Evolutionary conservation across 441 rosid species (phyloP), one percentile per base, ranked within the genome.

Genomic region (Breynia disticha): DNA sequence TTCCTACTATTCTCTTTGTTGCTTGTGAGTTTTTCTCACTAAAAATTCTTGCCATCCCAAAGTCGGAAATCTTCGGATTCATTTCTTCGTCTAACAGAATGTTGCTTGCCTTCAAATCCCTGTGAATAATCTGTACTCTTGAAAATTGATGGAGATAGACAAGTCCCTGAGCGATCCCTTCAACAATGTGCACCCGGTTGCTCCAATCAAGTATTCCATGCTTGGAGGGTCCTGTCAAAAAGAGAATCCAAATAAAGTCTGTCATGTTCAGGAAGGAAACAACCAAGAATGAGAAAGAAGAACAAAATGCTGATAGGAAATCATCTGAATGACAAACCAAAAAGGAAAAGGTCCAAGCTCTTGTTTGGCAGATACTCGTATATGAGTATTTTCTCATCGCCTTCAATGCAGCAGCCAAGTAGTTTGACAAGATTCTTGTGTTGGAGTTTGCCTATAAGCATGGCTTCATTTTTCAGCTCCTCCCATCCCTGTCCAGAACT

Each of bases 121-220:
- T 56, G 1, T 65, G 71, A 44, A 69, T 61, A 47, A 71, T 57
- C 24, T 46, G 46, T 0, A 62, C 28, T 60, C 61, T 63, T 0
- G 72, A 73, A 54, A 66, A 56, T 4, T 69, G 72, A 44, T 73
- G 72, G 47, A 73, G 76, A 56, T 68, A 72, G 19, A 68, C 28
- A 18, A 72, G 63, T 2, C 73, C 73, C 42, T 61, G 48, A 15
- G 70, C 57, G 39, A 72, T 61, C 5, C 67, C 71, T 14, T 28
- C 56, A 37, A 66, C 65, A 46, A 69, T 66, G 39, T 48, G 43
- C 47, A 46, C 48, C 6, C 67, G 46, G 19, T 32, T 60, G 10
- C 19, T 16, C 74, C 74, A 73, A 24, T 43, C 61, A 18, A 69
- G 24, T 12, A 56, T 32, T 2, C 50, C 57, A 16, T 64, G 59